phyloP scores from a whole-genome alignment of 768 basidiomycete genomes.

The Xerocomus potaroensis region DNA sequence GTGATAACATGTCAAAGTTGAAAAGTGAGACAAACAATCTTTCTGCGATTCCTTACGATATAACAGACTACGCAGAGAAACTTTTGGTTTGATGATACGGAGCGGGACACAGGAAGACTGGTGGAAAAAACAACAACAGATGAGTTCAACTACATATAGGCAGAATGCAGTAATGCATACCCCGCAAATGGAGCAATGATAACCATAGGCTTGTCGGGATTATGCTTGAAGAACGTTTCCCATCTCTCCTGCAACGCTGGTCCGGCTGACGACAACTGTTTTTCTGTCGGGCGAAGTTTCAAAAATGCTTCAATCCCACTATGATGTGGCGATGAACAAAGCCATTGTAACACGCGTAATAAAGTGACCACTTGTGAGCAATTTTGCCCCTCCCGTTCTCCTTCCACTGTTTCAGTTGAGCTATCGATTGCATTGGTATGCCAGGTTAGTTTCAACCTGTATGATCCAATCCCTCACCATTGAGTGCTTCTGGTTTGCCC shows the following conservation, averaged over 20 bases:
- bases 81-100: conserved; percentile 24
- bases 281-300: conserved; percentile 23
- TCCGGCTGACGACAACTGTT: conserved; percentile 17
- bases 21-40: neutral
- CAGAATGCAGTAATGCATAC: conserved; percentile 19
- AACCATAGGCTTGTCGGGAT: conserved; percentile 29
- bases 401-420: conserved; percentile 29
- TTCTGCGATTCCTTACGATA: conserved; percentile 20
- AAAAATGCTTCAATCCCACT: conserved; percentile 16
- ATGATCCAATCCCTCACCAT: neutral
- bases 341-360: neutral
- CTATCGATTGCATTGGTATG: conserved; percentile 10
- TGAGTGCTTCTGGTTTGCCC: neutral
- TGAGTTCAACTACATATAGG: neutral
- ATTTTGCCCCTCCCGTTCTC: conserved; percentile 42
- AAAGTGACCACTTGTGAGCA: conserved; percentile 46
- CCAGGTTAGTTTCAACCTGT: no score
- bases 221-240: conserved; percentile 12
- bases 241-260: conserved; percentile 20
- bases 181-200: conserved; percentile 38
- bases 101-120: conserved; percentile 16
- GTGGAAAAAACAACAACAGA: neutral
- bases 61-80: conserved; percentile 30
- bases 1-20: neutral
- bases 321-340: neutral